Conservation (phyloP, 2,329 filamentous ascomycete species). For the Pyricularia pennisetigena region DNA sequence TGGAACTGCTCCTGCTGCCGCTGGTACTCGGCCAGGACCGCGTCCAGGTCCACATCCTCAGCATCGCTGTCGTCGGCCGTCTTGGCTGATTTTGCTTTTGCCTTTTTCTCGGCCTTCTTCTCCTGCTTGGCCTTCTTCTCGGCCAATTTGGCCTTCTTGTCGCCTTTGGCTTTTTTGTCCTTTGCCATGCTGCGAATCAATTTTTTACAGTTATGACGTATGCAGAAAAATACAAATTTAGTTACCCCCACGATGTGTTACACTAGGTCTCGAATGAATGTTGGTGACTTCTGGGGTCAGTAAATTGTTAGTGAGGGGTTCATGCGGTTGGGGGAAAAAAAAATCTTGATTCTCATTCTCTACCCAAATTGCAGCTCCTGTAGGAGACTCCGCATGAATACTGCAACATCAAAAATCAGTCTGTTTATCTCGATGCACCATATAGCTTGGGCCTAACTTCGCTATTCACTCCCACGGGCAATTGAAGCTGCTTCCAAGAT, state of each 20-base stretch:
- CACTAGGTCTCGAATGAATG: too few species aligned
- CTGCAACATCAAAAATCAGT: neutral
- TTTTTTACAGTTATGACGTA: constrained; percentile 3
- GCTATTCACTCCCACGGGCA: too few species aligned
- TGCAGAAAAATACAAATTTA: neutral
- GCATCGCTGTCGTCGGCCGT: constrained; percentile 67
- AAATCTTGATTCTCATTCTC: neutral
- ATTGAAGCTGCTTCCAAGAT: neutral
- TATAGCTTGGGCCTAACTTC: too few species aligned
- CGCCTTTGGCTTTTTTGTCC: constrained; percentile 30
- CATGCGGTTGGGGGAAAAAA: neutral
- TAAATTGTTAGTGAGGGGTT: neutral
- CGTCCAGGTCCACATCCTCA: constrained; percentile 88
- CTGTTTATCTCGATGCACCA: too few species aligned
- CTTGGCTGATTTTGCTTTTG: constrained; percentile 60
- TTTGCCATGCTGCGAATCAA: constrained; percentile 26
- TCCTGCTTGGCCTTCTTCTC: constrained; percentile 70
- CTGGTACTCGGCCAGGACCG: constrained; percentile 85
- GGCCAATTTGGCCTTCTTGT: constrained; percentile 37
- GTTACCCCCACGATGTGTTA: neutral
- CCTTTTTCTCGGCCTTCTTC: constrained; percentile 83
- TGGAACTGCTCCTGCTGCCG: constrained; percentile 89
- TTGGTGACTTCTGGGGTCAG: neutral
- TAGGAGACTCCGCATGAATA: neutral
- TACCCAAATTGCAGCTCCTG: neutral